phyloP scores from a whole-genome alignment of 2,329 filamentous ascomycete genomes.

The Anisogramma anomala region DNA sequence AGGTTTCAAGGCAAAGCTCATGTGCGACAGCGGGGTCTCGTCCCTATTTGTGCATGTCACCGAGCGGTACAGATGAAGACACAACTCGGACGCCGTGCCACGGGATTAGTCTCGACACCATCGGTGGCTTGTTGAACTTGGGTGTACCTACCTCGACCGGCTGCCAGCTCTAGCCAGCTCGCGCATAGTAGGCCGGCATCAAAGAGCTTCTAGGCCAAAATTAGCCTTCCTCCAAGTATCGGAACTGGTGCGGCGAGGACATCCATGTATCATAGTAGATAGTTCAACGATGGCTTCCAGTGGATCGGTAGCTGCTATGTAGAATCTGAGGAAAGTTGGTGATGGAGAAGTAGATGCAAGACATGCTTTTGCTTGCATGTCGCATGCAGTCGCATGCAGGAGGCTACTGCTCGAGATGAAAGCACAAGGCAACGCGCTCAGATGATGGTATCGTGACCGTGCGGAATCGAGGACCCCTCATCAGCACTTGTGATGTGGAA shows the following conservation, averaged over 20 bases:
- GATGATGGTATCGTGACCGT: too few relatives aligned
- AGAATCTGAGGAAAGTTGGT: neutral
- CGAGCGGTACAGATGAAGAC: neutral
- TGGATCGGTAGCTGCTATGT: too few relatives aligned
- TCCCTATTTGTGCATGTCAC: neutral
- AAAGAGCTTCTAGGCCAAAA: too few relatives aligned
- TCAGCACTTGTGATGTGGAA: too few relatives aligned
- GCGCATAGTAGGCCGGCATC: too few relatives aligned
- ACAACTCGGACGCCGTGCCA: conserved; percentile 5
- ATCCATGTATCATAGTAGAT: too few relatives aligned
- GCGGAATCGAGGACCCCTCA: too few relatives aligned
- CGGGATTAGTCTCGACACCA: conserved; percentile 1
- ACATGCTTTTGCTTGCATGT: neutral
- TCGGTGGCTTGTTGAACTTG: conserved; percentile 3
- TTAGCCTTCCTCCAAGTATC: too few relatives aligned
- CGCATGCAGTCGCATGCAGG: neutral
- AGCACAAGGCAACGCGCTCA: neutral
- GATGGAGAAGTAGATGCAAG: neutral
- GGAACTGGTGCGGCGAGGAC: too few relatives aligned
- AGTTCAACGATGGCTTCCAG: too few relatives aligned
- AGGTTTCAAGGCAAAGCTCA: conserved; percentile 3
- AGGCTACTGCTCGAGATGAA: neutral
- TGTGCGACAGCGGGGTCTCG: neutral
- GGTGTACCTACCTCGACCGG: neutral
- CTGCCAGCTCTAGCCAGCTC: too few relatives aligned